phyloP scores from a whole-genome alignment of 768 basidiomycete genomes.

The Tylopilus balloui region DNA sequence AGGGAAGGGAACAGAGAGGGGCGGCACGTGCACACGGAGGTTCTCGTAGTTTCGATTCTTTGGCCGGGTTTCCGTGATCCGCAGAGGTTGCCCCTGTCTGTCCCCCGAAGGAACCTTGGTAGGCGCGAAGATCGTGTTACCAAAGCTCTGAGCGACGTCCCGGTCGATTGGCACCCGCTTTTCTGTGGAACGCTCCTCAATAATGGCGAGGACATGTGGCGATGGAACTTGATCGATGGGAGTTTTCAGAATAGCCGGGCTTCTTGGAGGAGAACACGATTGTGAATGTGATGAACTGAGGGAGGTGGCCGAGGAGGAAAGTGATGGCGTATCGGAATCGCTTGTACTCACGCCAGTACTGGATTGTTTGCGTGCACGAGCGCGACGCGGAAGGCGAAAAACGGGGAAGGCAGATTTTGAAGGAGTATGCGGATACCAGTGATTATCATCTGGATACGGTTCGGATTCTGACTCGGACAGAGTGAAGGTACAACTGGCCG shows the following conservation, averaged over 20 bases:
- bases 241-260: constrained; percentile 30
- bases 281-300: constrained; percentile 35
- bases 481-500: constrained; percentile 8
- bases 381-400: constrained; percentile 35
- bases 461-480: constrained; percentile 37
- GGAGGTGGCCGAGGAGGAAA: constrained; percentile 39
- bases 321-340: constrained; percentile 47
- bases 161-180: constrained; percentile 9
- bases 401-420: constrained; percentile 16
- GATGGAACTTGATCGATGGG: constrained; percentile 28
- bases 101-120: constrained; percentile 19
- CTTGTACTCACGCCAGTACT: constrained; percentile 29
- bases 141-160: constrained; percentile 17
- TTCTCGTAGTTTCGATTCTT: constrained; percentile 30
- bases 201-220: constrained; percentile 33
- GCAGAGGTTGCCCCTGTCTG: constrained; percentile 10
- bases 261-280: constrained; percentile 32
- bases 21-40: constrained; percentile 30
- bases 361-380: constrained; percentile 25
- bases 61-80: constrained; percentile 7
- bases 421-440: constrained; percentile 21
- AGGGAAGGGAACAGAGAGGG: constrained; percentile 15
- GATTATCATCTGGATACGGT: constrained; percentile 25
- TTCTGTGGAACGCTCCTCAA: constrained; percentile 33
- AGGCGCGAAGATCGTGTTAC: constrained; percentile 23